These are phyloP conservation scores for Auriculariales sp. DNA, from an alignment of 768 basidiomycete genomes.

Conservation along the genomic window DNA sequence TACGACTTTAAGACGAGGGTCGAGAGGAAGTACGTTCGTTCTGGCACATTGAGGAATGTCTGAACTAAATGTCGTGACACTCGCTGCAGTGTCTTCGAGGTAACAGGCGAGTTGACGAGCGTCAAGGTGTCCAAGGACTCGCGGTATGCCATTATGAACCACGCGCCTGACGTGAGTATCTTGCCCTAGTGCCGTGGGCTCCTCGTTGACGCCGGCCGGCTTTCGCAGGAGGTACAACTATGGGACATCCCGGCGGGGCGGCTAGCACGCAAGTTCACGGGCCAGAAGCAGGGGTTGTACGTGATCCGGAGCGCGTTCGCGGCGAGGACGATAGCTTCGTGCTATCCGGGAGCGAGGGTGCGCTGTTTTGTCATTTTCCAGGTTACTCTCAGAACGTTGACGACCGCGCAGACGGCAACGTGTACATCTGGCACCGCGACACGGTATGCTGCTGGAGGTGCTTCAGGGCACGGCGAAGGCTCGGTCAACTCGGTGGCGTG, in stretches of 20 bases:
- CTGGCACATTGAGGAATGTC: too few species aligned
- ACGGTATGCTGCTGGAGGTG: conserved; percentile 70
- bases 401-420: conserved; percentile 55
- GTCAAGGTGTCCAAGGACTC: conserved; percentile 80
- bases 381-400: conserved; percentile 7
- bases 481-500: conserved; percentile 94
- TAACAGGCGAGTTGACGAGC: conserved; percentile 64
- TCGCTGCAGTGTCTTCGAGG: conserved; percentile 27
- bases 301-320: conserved; percentile 88
- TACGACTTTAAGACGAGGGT: conserved; percentile 61
- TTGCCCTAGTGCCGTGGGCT: too few species aligned
- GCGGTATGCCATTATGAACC: conserved; percentile 73
- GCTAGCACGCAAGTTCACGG: conserved; percentile 67
- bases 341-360: conserved; percentile 91
- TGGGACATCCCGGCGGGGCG: conserved; percentile 61
- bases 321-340: conserved; percentile 80
- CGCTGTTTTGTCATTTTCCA: conserved; percentile 8
- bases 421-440: conserved; percentile 92
- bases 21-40: conserved; percentile 42
- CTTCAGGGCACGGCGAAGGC: conserved; percentile 77
- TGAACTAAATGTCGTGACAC: too few species aligned
- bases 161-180: conserved; percentile 64
- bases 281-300: conserved; percentile 71
- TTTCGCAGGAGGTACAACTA: conserved; percentile 68
- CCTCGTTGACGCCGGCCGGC: background rate